Evolutionary conservation across 768 basidiomycete species (phyloP).

Genomic region (Auriscalpium orientale): DNA sequence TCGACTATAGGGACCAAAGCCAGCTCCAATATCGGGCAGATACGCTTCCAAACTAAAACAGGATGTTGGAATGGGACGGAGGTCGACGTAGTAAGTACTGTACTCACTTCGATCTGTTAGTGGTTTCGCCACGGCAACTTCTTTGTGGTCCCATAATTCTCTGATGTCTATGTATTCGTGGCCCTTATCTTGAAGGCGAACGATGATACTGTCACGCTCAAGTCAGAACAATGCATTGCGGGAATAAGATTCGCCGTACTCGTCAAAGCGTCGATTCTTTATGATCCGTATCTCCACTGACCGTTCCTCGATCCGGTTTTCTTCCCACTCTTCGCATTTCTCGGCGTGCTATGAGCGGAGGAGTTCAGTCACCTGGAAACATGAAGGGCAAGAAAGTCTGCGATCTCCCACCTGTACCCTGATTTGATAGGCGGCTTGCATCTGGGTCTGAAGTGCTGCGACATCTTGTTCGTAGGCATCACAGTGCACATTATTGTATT

Average conservation of each 20-base stretch:
- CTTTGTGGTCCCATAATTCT: constrained; percentile 2
- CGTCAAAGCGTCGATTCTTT: constrained; percentile 6
- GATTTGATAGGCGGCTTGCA: not conserved
- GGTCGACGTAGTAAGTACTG: not conserved
- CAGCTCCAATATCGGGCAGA: not conserved
- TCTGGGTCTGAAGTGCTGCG: too few species aligned
- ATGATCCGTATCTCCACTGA: not conserved
- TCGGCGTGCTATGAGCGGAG: not conserved
- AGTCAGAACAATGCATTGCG: not conserved
- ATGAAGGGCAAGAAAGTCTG: not conserved
- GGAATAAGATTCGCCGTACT: not conserved
- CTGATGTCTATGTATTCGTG: constrained; percentile 2
- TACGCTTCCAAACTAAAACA: not conserved
- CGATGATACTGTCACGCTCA: constrained; percentile 1
- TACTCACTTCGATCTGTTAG: constrained; percentile 8
- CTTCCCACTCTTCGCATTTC: constrained; percentile 3
- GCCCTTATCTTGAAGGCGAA: not conserved
- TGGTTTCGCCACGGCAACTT: constrained; percentile 7
- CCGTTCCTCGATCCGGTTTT: constrained; percentile 1
- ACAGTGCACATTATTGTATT: too few species aligned
- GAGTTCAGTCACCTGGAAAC: too few species aligned
- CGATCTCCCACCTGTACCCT: not conserved
- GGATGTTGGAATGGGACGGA: not conserved
- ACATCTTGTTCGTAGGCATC: too few species aligned
- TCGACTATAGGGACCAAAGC: not conserved